These are phyloP conservation scores for Lichtheimia hyalospora DNA, from an alignment of 371 early-diverging fungal genomes.

Conservation along the genomic window DNA sequence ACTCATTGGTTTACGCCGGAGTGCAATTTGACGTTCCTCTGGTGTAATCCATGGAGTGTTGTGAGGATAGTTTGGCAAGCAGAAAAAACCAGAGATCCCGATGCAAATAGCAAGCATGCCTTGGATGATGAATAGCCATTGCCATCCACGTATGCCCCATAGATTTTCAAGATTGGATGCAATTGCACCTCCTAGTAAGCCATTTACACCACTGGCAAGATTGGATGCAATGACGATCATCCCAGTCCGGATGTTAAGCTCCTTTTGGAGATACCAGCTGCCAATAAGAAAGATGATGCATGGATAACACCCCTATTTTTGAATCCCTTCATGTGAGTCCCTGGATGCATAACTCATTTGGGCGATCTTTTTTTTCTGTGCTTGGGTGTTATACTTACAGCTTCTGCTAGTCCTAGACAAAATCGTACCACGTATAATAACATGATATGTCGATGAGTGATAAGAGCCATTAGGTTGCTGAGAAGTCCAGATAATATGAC, in stretches of 20 bases:
- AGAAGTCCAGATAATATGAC: conserved; percentile 4
- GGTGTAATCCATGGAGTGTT: conserved; percentile 30
- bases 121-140: conserved; percentile 9
- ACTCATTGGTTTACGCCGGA: conserved; percentile 24
- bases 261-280: conserved; percentile 7
- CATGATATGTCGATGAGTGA: conserved; percentile 1
- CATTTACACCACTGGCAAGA: conserved; percentile 5
- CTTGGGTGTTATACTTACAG: background rate
- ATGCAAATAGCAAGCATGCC: conserved; percentile 4
- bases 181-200: conserved; percentile 5
- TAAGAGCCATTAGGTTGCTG: conserved; percentile 1
- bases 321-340: too few species aligned
- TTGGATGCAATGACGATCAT: conserved; percentile 4
- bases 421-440: conserved; percentile 2
- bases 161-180: background rate
- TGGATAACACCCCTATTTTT: conserved; percentile 8
- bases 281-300: conserved; percentile 10
- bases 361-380: too few species aligned
- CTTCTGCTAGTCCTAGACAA: conserved; percentile 6
- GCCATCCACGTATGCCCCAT: conserved; percentile 1
- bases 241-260: conserved; percentile 4
- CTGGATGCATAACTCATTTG: too few species aligned
- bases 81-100: conserved; percentile 1
- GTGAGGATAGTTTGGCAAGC: conserved; percentile 7
- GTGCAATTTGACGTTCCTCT: conserved; percentile 50